Conservation (phyloP, 2,329 filamentous ascomycete species). For the Trichoderma citrinoviride region DNA sequence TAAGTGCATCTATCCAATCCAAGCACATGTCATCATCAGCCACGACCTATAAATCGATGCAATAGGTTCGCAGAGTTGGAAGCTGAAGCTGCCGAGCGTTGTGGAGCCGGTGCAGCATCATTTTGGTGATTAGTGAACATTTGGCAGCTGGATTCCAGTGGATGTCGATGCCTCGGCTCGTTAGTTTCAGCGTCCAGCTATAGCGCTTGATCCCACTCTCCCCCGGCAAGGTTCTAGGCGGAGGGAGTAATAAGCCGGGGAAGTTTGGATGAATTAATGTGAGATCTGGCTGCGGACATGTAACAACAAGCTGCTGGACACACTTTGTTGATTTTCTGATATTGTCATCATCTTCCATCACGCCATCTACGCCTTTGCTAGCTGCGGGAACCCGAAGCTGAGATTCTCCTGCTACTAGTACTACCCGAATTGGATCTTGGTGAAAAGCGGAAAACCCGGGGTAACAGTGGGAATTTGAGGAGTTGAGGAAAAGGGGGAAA, state of each 20-base stretch:
- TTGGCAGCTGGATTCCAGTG: background rate
- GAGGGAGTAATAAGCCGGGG: background rate
- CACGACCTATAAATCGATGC: no score
- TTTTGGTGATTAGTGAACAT: background rate
- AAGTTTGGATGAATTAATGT: background rate
- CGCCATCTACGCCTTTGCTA: background rate
- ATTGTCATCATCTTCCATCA: constrained; percentile 9
- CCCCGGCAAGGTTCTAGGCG: background rate
- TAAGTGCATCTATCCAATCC: no score
- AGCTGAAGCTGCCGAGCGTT: no score
- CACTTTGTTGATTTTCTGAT: background rate
- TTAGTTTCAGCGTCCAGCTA: background rate
- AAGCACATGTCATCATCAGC: no score
- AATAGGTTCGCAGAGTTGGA: no score
- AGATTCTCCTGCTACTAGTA: background rate
- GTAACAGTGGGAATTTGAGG: background rate
- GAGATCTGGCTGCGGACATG: no score
- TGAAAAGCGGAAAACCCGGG: background rate
- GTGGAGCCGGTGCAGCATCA: no score
- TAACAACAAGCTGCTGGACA: background rate
- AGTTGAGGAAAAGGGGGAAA: background rate
- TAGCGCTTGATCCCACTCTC: background rate
- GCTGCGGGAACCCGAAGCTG: background rate
- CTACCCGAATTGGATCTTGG: no score
- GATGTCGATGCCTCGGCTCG: constrained; percentile 5